phyloP scores from a whole-genome alignment of 768 basidiomycete species.

The Daedaleopsis sinensis region DNA sequence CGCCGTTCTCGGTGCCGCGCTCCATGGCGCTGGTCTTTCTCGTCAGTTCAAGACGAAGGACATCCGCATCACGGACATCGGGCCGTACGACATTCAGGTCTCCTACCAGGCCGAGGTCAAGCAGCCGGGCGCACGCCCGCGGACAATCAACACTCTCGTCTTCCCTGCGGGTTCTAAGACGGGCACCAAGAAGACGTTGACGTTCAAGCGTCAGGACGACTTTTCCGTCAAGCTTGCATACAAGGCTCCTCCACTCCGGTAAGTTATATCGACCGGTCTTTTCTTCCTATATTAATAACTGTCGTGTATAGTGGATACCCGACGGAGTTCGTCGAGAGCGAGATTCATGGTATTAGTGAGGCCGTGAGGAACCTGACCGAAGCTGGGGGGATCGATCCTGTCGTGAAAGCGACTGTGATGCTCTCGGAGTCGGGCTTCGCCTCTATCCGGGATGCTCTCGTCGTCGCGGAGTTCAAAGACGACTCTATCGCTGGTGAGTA shows the following conservation, averaged over 20 bases:
- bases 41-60: constrained; percentile 95
- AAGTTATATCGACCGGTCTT: constrained; percentile 32
- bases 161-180: constrained; percentile 79
- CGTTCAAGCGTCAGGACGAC: constrained; percentile 84
- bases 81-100: constrained; percentile 74
- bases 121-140: constrained; percentile 49
- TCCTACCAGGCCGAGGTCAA: constrained; percentile 72
- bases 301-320: constrained; percentile 60
- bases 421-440: constrained; percentile 89
- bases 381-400: constrained; percentile 76
- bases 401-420: constrained; percentile 82
- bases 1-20: constrained; percentile 87
- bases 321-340: constrained; percentile 70
- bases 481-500: constrained; percentile 71
- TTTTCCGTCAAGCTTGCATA: constrained; percentile 81
- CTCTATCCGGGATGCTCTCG: constrained; percentile 76
- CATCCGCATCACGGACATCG: constrained; percentile 80
- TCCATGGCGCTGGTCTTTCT: constrained; percentile 87
- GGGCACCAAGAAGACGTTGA: constrained; percentile 83
- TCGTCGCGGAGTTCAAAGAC: constrained; percentile 80
- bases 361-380: constrained; percentile 86
- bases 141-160: constrained; percentile 74
- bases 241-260: constrained; percentile 65
- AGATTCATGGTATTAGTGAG: constrained; percentile 71
- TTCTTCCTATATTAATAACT: not conserved